A percentile compares a stretch with the other conserved stretches of the same genome.
Conservation (phyloP, 305 asterid genomes). For the Coffea humblotiana region DNA sequence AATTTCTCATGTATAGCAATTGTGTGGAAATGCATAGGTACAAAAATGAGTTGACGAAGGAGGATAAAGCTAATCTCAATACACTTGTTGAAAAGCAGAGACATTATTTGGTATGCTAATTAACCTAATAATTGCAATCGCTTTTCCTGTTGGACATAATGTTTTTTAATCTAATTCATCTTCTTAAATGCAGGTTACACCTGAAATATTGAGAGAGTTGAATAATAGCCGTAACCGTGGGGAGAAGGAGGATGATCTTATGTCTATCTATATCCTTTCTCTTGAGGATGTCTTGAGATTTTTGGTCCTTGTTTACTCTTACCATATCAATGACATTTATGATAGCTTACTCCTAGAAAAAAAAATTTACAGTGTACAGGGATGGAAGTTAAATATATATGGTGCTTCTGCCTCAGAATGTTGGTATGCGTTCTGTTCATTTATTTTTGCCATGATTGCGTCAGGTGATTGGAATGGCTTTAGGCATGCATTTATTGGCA, state of each 20-base stretch:
- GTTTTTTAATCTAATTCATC: slow-evolving; percentile 2
- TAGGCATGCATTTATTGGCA: too few species aligned
- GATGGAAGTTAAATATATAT: too few species aligned
- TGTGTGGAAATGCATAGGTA: slow-evolving; percentile 44
- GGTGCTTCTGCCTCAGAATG: too few species aligned
- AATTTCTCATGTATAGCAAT: neutral
- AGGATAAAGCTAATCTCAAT: slow-evolving; percentile 67
- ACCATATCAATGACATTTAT: too few species aligned
- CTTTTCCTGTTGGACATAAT: neutral
- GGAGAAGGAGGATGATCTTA: slow-evolving; percentile 70
- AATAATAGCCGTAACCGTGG: slow-evolving; percentile 91
- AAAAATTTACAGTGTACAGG: too few species aligned
- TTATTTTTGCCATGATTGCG: too few species aligned
- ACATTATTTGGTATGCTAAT: slow-evolving; percentile 68
- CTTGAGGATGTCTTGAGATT: neutral
- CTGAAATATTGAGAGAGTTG: slow-evolving; percentile 83
- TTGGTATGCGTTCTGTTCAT: too few species aligned
- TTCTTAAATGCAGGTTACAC: slow-evolving; percentile 69
- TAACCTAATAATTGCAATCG: slow-evolving; percentile 13
- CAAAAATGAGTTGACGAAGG: slow-evolving; percentile 77
- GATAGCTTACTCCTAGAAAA: too few species aligned
- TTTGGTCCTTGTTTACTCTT: too few species aligned
- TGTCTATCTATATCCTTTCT: slow-evolving; percentile 82
- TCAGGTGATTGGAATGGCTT: too few species aligned
- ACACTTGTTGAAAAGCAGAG: slow-evolving; percentile 67